Base-by-base conservation (phyloP, 352 stramenopile species). In the Pythium phragmitis region DNA sequence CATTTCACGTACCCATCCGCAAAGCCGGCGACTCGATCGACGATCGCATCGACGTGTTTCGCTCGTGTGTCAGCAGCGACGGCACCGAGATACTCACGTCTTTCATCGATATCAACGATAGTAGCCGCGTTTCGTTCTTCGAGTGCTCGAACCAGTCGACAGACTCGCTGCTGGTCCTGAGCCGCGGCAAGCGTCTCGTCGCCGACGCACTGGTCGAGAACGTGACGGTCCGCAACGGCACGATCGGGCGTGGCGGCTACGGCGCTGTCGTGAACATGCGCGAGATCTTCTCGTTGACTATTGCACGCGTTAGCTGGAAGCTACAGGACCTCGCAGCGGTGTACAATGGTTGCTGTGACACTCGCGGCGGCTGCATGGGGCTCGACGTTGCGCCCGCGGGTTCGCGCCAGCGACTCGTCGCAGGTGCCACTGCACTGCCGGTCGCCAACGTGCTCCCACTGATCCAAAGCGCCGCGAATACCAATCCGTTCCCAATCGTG, bases 241-340 rank as follows among this genome's bases (percentile, higher is more conserved):
- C 11, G 42, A 7, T 3, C 17, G 42, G 1, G 42, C 21, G 86
- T 7, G 42, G 42, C 7, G 45, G 45, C 45, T 41, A 41, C 16
- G 50, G 33, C 8, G 50, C 33, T 19, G 50, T 45, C 17, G 50
- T 57, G 16, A 57, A 46, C n/a, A 8, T 33, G 17, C 50, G 50
- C 33, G 34, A 33, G 50, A 23, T 57, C 14, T 30, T 34, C 7
- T 14, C 17, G 6, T n/a, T 42, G 4, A 46, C 50, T 3, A 33
- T 46, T 5, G 34, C 34, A 12, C 30, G 50, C 8, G 14, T 57
- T 3, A n/a, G 8, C 30, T 57, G 50, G 50, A 21, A 4, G 13
- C 5, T 45, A 0, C 50, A 57, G n/a, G 13, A 57, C 34, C 34
- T 57, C 8, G 8, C 50, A 2, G 13, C n/a, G n/a, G 4, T 2